Base-by-base conservation (phyloP, 2,329 filamentous ascomycete species). In the Graphilbum sp. region DNA sequence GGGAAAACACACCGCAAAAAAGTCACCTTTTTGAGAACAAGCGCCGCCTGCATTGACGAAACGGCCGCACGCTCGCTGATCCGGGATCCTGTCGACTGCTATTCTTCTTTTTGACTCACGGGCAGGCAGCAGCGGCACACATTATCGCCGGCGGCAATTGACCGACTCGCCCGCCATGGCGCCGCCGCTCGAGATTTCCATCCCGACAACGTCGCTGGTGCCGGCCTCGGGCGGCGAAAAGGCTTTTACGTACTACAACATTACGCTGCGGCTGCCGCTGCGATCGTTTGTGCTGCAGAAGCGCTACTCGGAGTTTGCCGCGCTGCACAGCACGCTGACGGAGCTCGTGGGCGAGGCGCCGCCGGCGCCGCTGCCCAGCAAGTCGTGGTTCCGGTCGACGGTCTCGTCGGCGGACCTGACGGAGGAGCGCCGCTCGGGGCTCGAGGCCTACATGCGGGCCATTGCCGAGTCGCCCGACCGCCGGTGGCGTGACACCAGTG, bases 231-330 rank as follows among this genome's bases (percentile, higher is more conserved):
- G 66, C 41, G 63, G 64, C 45, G 62, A 66, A 45, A 83, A 84
- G 50, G 67, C 77, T 0, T 85, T 75, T 56, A 87, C 81, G 0
- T 68, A 79, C 46, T 88, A 87, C 63, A 82, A 83, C 55, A 78
- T 87, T 55, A 76, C 74, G 18, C 66, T 90, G 42, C 75, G 80
- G 36, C 74, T 86, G 1, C 82, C 83, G 0, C 68, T 88, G 13
- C 75, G 79, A 35, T 80, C 79, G 5, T 81, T 79, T 49, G 77
- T 80, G 46, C 66, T 86, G 5, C 74, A 77, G 50, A 88, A 87
- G 58, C 79, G 83, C 49, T 92, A 88, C 63, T 84, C 77, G 38
- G 83, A 90, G 53, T 90, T 90, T 52, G 62, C 64, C 39, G 55
- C 64, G 34, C 72, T 92, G 15, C 73, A 90, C 58, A 55, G 62